These are phyloP conservation scores for Dictyostelium brefeldianum DNA, from an alignment of 78 protist genomes.

Conservation along the genomic window DNA sequence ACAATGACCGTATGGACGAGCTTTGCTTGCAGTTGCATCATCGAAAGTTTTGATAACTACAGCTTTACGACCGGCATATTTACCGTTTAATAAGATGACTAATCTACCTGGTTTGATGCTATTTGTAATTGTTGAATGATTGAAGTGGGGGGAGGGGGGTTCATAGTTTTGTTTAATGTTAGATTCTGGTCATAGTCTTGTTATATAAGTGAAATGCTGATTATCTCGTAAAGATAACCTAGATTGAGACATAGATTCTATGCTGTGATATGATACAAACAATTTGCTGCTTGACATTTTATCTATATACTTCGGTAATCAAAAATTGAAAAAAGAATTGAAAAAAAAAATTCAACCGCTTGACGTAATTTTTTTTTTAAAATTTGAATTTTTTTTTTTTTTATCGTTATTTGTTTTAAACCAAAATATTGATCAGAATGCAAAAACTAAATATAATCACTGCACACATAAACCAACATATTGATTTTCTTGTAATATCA, in stretches of 20 bases:
- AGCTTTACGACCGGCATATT: slow-evolving; percentile 99
- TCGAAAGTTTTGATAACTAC: slow-evolving; percentile 96
- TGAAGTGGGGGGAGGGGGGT: background rate
- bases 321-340: too few species aligned
- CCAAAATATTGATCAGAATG: too few species aligned
- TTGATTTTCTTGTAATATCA: too few species aligned
- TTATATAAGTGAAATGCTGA: too few species aligned
- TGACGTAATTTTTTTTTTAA: too few species aligned
- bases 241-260: background rate
- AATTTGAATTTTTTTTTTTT: too few species aligned
- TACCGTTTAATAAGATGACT: slow-evolving; percentile 96
- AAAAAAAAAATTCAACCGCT: too few species aligned
- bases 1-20: slow-evolving; percentile 95
- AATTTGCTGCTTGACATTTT: background rate
- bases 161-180: background rate
- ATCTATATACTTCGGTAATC: background rate
- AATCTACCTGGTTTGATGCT: slow-evolving; percentile 98
- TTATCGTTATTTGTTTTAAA: too few species aligned
- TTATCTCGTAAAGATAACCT: too few species aligned
- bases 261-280: background rate
- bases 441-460: too few species aligned
- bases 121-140: background rate
- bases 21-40: slow-evolving; percentile 90
- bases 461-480: too few species aligned
- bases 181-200: background rate